phyloP scores from a whole-genome alignment of 129 eudicot species.

The Pulicaria dysenterica region DNA sequence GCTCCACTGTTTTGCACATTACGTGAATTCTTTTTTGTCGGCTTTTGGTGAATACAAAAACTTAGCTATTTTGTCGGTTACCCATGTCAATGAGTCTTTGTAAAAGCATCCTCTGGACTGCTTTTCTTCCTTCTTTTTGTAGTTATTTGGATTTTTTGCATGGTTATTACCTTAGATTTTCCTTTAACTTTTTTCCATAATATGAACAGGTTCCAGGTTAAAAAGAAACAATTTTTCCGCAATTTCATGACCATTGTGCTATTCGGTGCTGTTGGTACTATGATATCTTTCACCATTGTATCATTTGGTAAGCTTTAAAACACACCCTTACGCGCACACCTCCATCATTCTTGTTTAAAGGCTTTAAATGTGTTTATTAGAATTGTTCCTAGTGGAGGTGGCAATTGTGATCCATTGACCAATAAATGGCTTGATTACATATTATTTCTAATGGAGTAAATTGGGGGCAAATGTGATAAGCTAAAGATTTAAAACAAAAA shows the following conservation, averaged over 20 bases:
- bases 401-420: no score
- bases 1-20: no score
- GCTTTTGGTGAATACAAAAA: no score
- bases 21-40: no score
- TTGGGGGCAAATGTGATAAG: no score
- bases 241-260: conserved; percentile 79
- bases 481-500: no score
- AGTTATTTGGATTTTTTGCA: conserved; percentile 9
- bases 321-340: background rate
- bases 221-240: conserved; percentile 90
- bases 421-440: no score
- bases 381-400: background rate
- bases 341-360: conserved; percentile 6
- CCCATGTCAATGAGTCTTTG: no score
- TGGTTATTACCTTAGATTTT: conserved; percentile 5
- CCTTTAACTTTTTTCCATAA: conserved; percentile 1
- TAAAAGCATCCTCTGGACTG: no score
- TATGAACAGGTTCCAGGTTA: conserved; percentile 87
- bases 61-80: no score
- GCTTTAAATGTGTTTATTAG: background rate
- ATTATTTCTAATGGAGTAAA: no score
- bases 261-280: conserved; percentile 94
- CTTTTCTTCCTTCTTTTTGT: background rate
- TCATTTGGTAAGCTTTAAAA: conserved; percentile 60
- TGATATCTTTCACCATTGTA: conserved; percentile 75